Percentiles rank a stretch among this genome's conserved stretches.
phyloP scores from a whole-genome alignment of 2,329 filamentous ascomycete species.

The Venturia nashicola region DNA sequence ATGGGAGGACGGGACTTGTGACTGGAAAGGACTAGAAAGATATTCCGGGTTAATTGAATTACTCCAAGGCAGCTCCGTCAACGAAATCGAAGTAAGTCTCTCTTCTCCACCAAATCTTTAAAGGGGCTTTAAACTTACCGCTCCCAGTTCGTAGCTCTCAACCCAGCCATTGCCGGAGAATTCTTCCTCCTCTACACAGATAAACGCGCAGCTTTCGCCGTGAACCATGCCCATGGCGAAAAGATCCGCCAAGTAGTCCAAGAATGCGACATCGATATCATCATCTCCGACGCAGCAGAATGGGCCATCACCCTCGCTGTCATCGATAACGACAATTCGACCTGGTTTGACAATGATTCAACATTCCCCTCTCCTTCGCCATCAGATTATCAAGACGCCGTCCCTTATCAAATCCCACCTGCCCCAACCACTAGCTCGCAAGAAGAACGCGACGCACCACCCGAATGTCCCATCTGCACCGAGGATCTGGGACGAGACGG shows the following conservation, averaged over 20 bases:
- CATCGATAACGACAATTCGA: not conserved
- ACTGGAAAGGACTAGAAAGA: not conserved
- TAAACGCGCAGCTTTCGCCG: not conserved
- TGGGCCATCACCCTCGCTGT: not conserved
- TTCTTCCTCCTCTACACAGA: not conserved
- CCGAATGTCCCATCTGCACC: conserved; percentile 1
- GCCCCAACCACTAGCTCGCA: not conserved
- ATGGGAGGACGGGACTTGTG: not conserved
- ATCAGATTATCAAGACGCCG: not conserved
- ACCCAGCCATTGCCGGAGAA: not conserved
- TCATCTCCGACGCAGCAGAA: not conserved
- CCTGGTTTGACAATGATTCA: not conserved
- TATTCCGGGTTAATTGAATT: not conserved
- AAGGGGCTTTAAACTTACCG: not conserved
- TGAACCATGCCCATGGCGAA: not conserved
- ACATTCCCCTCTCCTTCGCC: not conserved
- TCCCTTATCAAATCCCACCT: not conserved
- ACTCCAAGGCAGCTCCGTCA: not conserved
- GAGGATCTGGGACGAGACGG: not conserved
- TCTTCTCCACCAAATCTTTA: not conserved
- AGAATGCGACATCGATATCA: not conserved
- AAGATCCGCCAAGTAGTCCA: not conserved
- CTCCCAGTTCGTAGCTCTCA: not conserved
- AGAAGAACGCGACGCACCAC: not conserved
- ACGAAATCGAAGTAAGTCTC: not conserved